Percentiles rank a stretch among this genome's conserved stretches.
Evolutionary conservation across 2,329 filamentous ascomycete species (phyloP).

Genomic region (Hypoxylon sp.): DNA sequence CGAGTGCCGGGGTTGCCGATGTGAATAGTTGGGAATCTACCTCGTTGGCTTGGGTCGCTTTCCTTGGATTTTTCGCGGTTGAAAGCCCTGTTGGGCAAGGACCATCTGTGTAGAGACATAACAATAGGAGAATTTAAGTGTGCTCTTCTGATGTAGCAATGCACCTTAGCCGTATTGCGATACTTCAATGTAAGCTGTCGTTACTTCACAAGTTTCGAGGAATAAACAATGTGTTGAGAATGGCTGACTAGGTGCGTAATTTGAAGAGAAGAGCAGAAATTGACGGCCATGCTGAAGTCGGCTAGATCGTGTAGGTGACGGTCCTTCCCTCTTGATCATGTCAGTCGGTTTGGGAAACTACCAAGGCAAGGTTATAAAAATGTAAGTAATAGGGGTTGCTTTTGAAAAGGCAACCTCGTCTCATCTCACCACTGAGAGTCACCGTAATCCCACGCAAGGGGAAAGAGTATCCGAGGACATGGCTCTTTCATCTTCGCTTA

Average conservation of each 20-base stretch:
- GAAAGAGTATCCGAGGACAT: background rate
- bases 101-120: slow-evolving; percentile 46
- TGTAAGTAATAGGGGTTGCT: background rate
- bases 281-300: background rate
- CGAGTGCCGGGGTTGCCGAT: slow-evolving; percentile 25
- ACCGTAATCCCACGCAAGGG: background rate
- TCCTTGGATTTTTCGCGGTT: slow-evolving; percentile 36
- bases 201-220: slow-evolving; percentile 17
- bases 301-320: background rate
- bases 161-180: slow-evolving; percentile 21
- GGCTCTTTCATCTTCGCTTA: background rate
- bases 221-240: slow-evolving; percentile 30
- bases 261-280: slow-evolving; percentile 9
- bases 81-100: slow-evolving; percentile 40
- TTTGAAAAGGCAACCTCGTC: background rate
- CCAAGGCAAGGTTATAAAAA: background rate
- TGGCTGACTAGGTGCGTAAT: slow-evolving; percentile 18
- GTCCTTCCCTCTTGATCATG: background rate
- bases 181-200: slow-evolving; percentile 23
- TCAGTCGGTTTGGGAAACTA: background rate
- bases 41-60: slow-evolving; percentile 13
- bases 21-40: slow-evolving; percentile 36
- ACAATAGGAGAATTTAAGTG: slow-evolving; percentile 26
- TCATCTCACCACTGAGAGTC: background rate
- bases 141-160: slow-evolving; percentile 34